Evolutionary conservation across 805 yeast genomes (phyloP), one percentile per base, ranked within the genome.

Genomic region (Saccharomycopsis olivae): DNA sequence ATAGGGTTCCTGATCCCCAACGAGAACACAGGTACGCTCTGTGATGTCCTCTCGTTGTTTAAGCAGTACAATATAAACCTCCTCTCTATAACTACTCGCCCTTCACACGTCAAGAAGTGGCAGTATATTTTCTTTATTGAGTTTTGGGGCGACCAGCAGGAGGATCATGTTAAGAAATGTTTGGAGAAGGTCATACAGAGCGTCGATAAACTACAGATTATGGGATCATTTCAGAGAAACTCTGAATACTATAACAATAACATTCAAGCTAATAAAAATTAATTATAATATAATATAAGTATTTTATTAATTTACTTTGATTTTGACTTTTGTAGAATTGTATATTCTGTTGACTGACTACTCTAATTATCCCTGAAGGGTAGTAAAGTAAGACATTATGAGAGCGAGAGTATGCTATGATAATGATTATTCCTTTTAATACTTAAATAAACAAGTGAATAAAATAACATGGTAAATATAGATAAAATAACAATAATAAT

Each of bases 61-160:
- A 72, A 73, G 38, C 54, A 61, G 13, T 61, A 73, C 50, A 61
- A 68, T 16, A 60, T 86, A 43, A 83, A 81, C 52, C 62, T 87
- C 61, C 72, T 77, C 4, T 68, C 82, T 4, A 83, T 87, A 36
- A 73, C 75, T 29, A 79, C 95, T 3, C 66, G 96, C 50, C 96
- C 96, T 0, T 73, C 83, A 3, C 66, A 71, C 9, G 55, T 66
- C 24, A 59, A 65, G 36, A 71, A 75, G 25, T 87, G 96, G 96
- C 78, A 78, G 47, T 84, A 86, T 51, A 75, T 81, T 2, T 87
- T 84, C 59, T 86, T 82, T 51, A 71, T 82, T 9, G 96, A 87
- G 53, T 71, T 75, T 24, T 65, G 69, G 56, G 74, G 75, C 3
- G 53, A 62, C 36, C 46, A 49, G 16, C 54, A 53, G 30, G 62